Evolutionary conservation across 495 filamentous ascomycete species (phyloP).

Genomic region (Schizothecium vesticola): DNA sequence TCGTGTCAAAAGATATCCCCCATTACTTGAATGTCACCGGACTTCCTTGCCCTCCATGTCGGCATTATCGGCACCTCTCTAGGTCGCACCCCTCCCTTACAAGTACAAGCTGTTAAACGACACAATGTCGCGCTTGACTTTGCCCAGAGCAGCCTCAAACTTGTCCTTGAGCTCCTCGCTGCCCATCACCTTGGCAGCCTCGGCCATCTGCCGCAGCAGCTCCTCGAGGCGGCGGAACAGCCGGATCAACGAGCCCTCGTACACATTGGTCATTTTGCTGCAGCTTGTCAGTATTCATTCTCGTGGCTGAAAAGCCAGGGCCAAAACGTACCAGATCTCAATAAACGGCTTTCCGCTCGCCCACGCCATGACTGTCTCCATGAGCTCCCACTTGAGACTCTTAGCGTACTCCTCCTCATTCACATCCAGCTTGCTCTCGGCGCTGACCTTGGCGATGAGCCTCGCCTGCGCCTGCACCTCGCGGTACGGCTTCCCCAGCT

Average conservation of each 20-base stretch:
- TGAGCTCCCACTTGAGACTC: constrained; percentile 84
- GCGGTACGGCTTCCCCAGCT: constrained; percentile 76
- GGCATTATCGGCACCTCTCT: neutral
- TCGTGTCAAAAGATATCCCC: neutral
- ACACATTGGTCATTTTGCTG: constrained; percentile 97
- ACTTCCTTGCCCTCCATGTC: neutral
- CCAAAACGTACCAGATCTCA: constrained; percentile 77
- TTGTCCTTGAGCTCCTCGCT: constrained; percentile 83
- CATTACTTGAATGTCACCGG: neutral
- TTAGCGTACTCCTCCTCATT: constrained; percentile 90
- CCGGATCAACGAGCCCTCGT: constrained; percentile 92
- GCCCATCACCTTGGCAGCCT: constrained; percentile 95
- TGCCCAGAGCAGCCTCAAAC: constrained; percentile 79
- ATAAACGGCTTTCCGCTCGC: constrained; percentile 85
- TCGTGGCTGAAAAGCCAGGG: neutral
- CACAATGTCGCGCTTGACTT: constrained; percentile 87
- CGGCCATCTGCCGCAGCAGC: constrained; percentile 93
- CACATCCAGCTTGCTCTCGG: constrained; percentile 83
- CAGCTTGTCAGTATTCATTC: neutral
- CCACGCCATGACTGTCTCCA: constrained; percentile 96
- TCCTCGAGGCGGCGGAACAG: constrained; percentile 95
- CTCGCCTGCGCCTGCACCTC: constrained; percentile 81
- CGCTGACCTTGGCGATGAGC: constrained; percentile 82
- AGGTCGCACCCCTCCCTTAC: constrained; percentile 30
- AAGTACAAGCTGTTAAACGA: constrained; percentile 89